Evolutionary conservation across 306 rosid species (phyloP).

Genomic region (Oxytropis ochrocephala): DNA sequence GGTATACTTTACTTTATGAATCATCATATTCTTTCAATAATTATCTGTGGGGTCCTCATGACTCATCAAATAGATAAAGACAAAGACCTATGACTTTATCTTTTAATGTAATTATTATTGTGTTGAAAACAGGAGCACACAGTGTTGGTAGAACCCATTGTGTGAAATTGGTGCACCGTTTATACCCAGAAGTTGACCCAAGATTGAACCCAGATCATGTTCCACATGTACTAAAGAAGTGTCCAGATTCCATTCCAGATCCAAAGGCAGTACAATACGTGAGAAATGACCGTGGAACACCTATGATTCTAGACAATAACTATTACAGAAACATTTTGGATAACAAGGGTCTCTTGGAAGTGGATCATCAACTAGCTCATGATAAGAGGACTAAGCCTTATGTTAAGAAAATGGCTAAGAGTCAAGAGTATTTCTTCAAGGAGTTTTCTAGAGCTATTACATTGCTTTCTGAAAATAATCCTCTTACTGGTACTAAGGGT

Average conservation of each 20-base stretch:
- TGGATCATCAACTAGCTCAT: conserved; percentile 79
- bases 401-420: conserved; percentile 97
- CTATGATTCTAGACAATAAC: conserved; percentile 90
- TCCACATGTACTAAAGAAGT: conserved; percentile 89
- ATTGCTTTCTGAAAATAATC: conserved; percentile 85
- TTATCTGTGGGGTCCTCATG: not conserved
- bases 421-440: conserved; percentile 82
- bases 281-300: conserved; percentile 94
- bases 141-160: conserved; percentile 96
- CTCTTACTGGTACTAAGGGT: conserved; percentile 83
- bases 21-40: not conserved
- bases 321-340: conserved; percentile 91
- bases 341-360: conserved; percentile 77
- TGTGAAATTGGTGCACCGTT: conserved; percentile 92
- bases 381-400: conserved; percentile 89
- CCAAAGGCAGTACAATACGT: conserved; percentile 97
- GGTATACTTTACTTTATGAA: conserved; percentile 35
- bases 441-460: conserved; percentile 75
- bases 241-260: conserved; percentile 86
- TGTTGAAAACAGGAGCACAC: conserved; percentile 65
- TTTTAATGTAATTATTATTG: not conserved
- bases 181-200: conserved; percentile 89
- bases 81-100: not conserved
- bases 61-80: not conserved
- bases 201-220: conserved; percentile 70